phyloP scores from a whole-genome alignment of 1,284 basidiomycete species.

The Inonotus obliquus region DNA sequence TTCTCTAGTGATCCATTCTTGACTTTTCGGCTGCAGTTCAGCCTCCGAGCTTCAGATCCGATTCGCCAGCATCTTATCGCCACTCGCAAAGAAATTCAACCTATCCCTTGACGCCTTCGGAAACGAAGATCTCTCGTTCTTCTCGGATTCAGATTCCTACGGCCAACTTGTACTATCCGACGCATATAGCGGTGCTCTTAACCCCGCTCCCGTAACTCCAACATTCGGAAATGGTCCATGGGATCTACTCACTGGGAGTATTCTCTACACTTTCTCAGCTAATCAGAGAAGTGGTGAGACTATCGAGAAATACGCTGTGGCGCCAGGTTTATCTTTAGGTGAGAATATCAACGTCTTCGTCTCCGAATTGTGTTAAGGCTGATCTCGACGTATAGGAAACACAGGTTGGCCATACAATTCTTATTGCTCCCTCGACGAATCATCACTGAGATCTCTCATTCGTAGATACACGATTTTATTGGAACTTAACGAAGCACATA shows the following conservation, averaged over 20 bases:
- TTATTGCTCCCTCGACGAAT: background rate
- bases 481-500: conserved; percentile 45
- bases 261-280: conserved; percentile 34
- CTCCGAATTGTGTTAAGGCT: background rate
- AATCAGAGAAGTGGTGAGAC: conserved; percentile 22
- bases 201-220: conserved; percentile 49
- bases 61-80: conserved; percentile 30
- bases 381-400: conserved; percentile 28
- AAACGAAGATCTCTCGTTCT: conserved; percentile 5
- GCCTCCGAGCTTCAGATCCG: conserved; percentile 31
- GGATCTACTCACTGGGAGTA: conserved; percentile 44
- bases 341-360: conserved; percentile 19
- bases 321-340: conserved; percentile 37
- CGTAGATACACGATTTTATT: conserved; percentile 48
- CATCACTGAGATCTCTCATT: background rate
- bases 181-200: conserved; percentile 30
- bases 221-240: conserved; percentile 37
- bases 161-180: conserved; percentile 25
- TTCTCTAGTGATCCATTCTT: background rate
- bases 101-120: conserved; percentile 30
- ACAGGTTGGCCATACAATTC: conserved; percentile 25
- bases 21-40: conserved; percentile 24
- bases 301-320: conserved; percentile 33
- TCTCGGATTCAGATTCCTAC: background rate
- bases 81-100: conserved; percentile 27